Base-by-base conservation (phyloP, 345 rosid genomes). In the Linum tenue region DNA sequence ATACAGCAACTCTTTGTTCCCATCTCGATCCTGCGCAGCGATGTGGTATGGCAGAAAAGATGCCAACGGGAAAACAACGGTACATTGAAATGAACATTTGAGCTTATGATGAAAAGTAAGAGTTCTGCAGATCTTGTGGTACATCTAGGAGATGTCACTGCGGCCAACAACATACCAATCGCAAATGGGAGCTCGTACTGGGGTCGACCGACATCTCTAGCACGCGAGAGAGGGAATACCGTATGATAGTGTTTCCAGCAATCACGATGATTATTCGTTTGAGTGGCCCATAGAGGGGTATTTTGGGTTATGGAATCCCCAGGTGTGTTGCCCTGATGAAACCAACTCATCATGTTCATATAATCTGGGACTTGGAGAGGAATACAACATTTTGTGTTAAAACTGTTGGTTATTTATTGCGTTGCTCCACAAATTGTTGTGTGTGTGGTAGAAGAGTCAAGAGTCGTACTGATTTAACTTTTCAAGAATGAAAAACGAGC, bases 231-330 rank as follows among this genome's bases (percentile, higher is more conserved):
- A n/a, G 76, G 81, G 75, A 43, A 88, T 88, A 37, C 91, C 94
- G 0, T 92, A 89, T 79, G 82, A 94, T 3, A 83, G 81, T 68
- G 77, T 90, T 38, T 88, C 87, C 69, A 94, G 98, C 59, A 90
- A 90, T 81, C 97, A 90, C 43, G 96, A 92, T 35, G 96, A 92
- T 62, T 89, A 91, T 1, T 63, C 86, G 1, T 92, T 92, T 3
- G 80, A 59, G 53, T 88, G 97, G 97, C 97, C 92, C 7, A 60
- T 82, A 55, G 83, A 84, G 59, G 88, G 98, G 98, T 90, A 90
- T 76, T 86, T 86, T 3, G 55, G 84, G 66, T 57, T 84, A 5
- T 91, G 96, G 42, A 74, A 88, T 65, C 98, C 96, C 68, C 85
- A 70, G n/a, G 40, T 83, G n/a, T n/a, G n/a, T n/a, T n/a, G n/a